phyloP scores from a whole-genome alignment of 306 rosid genomes.

The Castanea mollissima region DNA sequence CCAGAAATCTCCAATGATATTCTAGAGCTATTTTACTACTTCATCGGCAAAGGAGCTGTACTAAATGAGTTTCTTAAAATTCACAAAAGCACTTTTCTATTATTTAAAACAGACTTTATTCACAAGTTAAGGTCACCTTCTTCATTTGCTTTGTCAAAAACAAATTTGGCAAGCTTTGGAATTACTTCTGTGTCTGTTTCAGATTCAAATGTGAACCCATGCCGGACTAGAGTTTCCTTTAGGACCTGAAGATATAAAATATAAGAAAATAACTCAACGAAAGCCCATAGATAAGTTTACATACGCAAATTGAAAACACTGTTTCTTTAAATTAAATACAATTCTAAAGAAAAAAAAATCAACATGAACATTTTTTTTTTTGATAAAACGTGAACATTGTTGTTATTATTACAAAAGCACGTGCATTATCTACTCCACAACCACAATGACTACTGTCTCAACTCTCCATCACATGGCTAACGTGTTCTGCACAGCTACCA shows the following conservation, averaged over 20 bases:
- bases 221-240: conserved; percentile 76
- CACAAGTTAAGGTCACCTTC: conserved; percentile 43
- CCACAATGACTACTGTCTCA: background rate
- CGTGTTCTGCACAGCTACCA: too few relatives aligned
- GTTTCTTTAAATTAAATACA: background rate
- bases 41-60: background rate
- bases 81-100: background rate
- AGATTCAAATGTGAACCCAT: conserved; percentile 82
- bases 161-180: conserved; percentile 95
- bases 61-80: background rate
- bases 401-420: background rate
- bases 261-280: conserved; percentile 14
- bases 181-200: conserved; percentile 97
- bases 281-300: background rate
- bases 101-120: background rate
- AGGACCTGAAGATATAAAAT: conserved; percentile 61
- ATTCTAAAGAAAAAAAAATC: background rate
- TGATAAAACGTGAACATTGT: background rate
- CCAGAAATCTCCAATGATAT: background rate
- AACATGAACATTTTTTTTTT: background rate
- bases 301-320: background rate
- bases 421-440: background rate
- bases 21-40: background rate
- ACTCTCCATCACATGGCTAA: background rate
- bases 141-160: conserved; percentile 87